Percentiles rank a stretch among this genome's conserved stretches.
These are phyloP conservation scores for Phytopythium vexans DNA, from an alignment of 352 stramenopile genomes.

Conservation along the genomic window DNA sequence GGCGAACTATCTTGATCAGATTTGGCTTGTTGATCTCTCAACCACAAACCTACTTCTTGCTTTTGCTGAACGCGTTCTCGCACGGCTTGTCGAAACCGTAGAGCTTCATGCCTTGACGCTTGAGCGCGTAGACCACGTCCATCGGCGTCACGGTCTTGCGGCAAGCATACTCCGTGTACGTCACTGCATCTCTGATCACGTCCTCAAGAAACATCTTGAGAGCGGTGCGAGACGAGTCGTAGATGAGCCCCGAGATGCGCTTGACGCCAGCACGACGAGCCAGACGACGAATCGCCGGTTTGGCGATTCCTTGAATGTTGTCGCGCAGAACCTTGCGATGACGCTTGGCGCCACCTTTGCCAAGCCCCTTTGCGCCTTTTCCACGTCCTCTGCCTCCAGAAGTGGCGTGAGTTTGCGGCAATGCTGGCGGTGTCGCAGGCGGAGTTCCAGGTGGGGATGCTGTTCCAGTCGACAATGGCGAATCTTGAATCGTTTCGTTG, in stretches of 20 bases:
- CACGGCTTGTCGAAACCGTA: slow-evolving; percentile 95
- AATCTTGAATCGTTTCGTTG: too few species aligned
- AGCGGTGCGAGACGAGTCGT: slow-evolving; percentile 97
- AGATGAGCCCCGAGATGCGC: slow-evolving; percentile 97
- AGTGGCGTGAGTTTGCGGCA: too few species aligned
- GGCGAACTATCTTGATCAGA: too few species aligned
- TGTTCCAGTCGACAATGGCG: too few species aligned
- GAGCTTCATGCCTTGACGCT: slow-evolving; percentile 94
- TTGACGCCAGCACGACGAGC: slow-evolving; percentile 97
- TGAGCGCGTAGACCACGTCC: slow-evolving; percentile 98
- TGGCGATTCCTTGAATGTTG: slow-evolving; percentile 92
- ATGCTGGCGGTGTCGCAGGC: too few species aligned
- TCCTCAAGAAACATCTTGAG: slow-evolving; percentile 99
- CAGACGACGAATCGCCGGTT: slow-evolving; percentile 97
- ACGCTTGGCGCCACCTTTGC: slow-evolving; percentile 83
- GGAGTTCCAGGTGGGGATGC: too few species aligned
- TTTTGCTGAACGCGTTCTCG: too few species aligned
- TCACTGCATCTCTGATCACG: slow-evolving; percentile 96
- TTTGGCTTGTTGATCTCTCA: too few species aligned
- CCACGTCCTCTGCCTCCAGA: too few species aligned
- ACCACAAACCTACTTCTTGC: too few species aligned
- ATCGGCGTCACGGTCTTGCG: slow-evolving; percentile 98
- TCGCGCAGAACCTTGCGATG: slow-evolving; percentile 88
- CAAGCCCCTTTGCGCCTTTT: slow-evolving; percentile 79
- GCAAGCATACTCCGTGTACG: slow-evolving; percentile 95